Evolutionary conservation across 768 basidiomycete species (phyloP).

Genomic region (Dioszegia crocea): DNA sequence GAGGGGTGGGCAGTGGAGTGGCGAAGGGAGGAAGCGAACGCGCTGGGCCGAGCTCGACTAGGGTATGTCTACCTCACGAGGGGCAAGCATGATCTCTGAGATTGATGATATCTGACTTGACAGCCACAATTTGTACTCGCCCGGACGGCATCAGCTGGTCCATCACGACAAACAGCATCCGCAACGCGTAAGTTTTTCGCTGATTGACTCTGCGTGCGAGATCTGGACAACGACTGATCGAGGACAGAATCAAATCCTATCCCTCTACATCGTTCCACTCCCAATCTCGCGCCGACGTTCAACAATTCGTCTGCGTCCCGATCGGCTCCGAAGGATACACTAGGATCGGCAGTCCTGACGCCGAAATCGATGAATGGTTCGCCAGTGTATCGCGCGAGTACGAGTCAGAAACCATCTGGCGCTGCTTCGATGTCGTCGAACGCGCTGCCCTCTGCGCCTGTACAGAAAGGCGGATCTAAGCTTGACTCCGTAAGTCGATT

Average conservation of each 20-base stretch:
- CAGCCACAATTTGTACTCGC: background rate
- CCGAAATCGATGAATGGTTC: slow-evolving; percentile 4
- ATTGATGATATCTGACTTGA: background rate
- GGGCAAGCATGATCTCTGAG: background rate
- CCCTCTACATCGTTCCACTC: background rate
- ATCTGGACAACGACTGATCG: too few relatives aligned
- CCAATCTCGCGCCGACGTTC: background rate
- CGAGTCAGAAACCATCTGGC: background rate
- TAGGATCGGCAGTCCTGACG: slow-evolving; percentile 5
- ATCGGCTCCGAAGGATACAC: background rate
- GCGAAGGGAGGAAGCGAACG: slow-evolving; percentile 1
- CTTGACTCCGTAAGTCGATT: slow-evolving; percentile 11
- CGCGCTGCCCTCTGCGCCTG: background rate
- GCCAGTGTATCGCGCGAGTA: background rate
- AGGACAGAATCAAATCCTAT: background rate
- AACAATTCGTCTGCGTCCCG: background rate
- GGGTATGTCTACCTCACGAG: background rate
- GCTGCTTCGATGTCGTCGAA: background rate
- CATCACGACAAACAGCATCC: background rate
- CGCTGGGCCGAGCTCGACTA: slow-evolving; percentile 4
- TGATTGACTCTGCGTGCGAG: background rate
- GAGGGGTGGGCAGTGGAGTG: background rate
- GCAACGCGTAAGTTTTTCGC: background rate
- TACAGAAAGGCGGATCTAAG: background rate
- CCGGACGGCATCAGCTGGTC: slow-evolving; percentile 1